These are phyloP conservation scores for Amylocarpus encephaloides DNA, from an alignment of 2,329 filamentous ascomycete genomes.

Conservation along the genomic window DNA sequence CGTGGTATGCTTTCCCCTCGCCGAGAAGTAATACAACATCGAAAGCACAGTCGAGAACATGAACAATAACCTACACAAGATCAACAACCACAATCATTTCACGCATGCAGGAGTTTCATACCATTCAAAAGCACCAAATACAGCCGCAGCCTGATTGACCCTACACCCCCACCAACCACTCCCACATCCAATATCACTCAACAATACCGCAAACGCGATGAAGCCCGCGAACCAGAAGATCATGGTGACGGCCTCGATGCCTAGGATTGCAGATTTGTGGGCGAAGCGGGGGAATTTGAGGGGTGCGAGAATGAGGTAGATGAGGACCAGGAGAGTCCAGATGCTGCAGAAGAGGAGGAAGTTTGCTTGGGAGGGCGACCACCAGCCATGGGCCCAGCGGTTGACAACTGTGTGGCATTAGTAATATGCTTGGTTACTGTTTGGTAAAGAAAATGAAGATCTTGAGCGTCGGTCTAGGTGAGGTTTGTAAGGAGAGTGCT, in stretches of 20 bases:
- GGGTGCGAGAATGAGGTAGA: constrained; percentile 64
- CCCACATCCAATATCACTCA: constrained; percentile 51
- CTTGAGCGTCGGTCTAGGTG: neutral
- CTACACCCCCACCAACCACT: constrained; percentile 32
- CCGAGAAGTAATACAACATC: neutral
- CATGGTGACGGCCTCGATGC: constrained; percentile 64
- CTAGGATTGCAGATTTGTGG: constrained; percentile 60
- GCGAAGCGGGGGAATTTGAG: constrained; percentile 53
- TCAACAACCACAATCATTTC: neutral
- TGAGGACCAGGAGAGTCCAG: constrained; percentile 67
- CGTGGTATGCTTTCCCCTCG: neutral
- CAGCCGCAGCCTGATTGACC: constrained; percentile 34
- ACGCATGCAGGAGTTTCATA: constrained; percentile 23
- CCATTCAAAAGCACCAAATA: constrained; percentile 44
- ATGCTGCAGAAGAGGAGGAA: constrained; percentile 76
- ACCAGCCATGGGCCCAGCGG: constrained; percentile 34
- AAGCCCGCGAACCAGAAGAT: constrained; percentile 89
- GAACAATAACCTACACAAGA: neutral
- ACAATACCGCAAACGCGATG: constrained; percentile 64
- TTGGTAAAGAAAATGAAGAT: too few relatives aligned
- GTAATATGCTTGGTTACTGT: neutral
- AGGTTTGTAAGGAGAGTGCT: neutral
- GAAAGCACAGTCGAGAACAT: neutral
- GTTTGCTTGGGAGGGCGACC: constrained; percentile 52
- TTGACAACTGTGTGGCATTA: neutral